Base-by-base conservation (phyloP, 306 rosid species). In the Hylodesmum podocarpum region DNA sequence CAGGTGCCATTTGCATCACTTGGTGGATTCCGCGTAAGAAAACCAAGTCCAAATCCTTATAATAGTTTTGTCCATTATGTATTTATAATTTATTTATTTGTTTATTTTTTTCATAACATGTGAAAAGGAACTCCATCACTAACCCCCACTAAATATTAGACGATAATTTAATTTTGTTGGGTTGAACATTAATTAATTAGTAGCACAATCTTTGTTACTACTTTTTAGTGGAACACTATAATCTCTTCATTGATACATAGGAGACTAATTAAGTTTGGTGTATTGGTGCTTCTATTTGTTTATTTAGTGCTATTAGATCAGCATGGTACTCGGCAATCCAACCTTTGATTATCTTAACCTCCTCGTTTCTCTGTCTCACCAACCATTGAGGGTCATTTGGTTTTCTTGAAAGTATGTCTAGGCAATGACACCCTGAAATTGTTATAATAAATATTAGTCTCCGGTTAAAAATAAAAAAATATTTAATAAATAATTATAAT, bases 371-470 rank as follows among this genome's bases (percentile, higher is more conserved):
- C 69, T 86, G 90, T 39, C 0, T 62, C 36, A 84, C 79, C 57
- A 88, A 72, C 89, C 89, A 86, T 9, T 78, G 41, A 8, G 91
- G 93, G 83, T 91, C 96, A 4, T 40, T 65, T 51, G 43, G 21
- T 12, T 37, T 0, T 24, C 77, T 37, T 9, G 4, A 9, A 3
- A 6, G 53, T 27, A 91, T 18, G 80, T 91, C 96, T 70, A 91
- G 58, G 74, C 93, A 87, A 73, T 91, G 96, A 43, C 90, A 86
- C 34, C 96, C 96, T 86, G 70, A 64, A 36, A 14, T 19, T 21
- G 13, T 6, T 2, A 50, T 50, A 18, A 19, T n/a, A n/a, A n/a
- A n/a, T n/a, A n/a, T n/a, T n/a, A n/a, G n/a, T n/a, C n/a, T n/a
- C n/a, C n/a, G n/a, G n/a, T n/a, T n/a, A n/a, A n/a, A n/a, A n/a